Percentiles rank a stretch among this genome's conserved stretches.
These are phyloP conservation scores for Rhodosporidiobolus sp. DNA, from an alignment of 768 basidiomycete species.

Conservation along the genomic window DNA sequence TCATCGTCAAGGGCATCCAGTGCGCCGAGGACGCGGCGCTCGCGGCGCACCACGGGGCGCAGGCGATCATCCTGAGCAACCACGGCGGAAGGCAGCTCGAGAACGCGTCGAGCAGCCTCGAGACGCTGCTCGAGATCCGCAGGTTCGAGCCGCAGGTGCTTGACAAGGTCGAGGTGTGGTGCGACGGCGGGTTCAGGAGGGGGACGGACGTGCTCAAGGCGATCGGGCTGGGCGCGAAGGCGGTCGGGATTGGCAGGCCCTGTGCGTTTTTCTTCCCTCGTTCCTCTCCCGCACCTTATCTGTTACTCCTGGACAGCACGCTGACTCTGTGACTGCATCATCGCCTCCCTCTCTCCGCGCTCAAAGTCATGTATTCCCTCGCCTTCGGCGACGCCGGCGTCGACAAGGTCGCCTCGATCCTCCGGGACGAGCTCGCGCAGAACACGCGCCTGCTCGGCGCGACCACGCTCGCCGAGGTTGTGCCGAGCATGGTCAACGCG, in stretches of 20 bases:
- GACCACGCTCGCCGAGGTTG: conserved; percentile 49
- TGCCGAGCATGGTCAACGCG: conserved; percentile 40
- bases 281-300: background rate
- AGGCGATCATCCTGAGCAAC: conserved; percentile 84
- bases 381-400: conserved; percentile 51
- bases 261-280: conserved; percentile 56
- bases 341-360: no score
- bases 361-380: conserved; percentile 50
- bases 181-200: conserved; percentile 55
- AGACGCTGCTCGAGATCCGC: conserved; percentile 50
- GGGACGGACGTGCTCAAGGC: conserved; percentile 57
- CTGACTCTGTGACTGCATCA: no score
- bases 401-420: conserved; percentile 41
- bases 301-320: no score
- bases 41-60: conserved; percentile 75
- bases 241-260: conserved; percentile 84
- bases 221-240: conserved; percentile 65
- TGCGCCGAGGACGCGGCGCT: conserved; percentile 68
- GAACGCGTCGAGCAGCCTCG: conserved; percentile 42
- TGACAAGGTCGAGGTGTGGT: conserved; percentile 52
- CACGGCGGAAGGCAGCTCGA: conserved; percentile 63
- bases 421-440: conserved; percentile 53
- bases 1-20: conserved; percentile 51
- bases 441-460: conserved; percentile 52
- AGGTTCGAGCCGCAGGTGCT: conserved; percentile 52